Conservation (phyloP, 257 asterid genomes). For the Salvia splendens region DNA sequence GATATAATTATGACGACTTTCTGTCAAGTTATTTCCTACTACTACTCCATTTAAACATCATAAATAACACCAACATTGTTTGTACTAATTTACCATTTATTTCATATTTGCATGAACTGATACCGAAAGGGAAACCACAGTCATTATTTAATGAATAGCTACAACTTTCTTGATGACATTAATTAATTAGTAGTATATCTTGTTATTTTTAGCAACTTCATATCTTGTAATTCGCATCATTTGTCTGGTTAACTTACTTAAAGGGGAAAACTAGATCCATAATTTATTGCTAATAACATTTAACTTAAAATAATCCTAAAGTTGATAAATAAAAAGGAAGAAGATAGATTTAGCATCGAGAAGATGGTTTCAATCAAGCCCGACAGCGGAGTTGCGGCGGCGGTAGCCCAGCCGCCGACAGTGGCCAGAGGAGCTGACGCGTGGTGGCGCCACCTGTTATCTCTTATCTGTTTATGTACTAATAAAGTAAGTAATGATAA, state of each 20-base stretch:
- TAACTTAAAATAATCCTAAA: not conserved
- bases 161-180: conserved; percentile 30
- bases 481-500: conserved; percentile 31
- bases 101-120: conserved; percentile 39
- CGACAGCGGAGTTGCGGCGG: conserved; percentile 53
- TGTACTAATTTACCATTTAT: not conserved
- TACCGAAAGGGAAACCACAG: conserved; percentile 29
- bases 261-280: conserved; percentile 22
- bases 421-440: conserved; percentile 48
- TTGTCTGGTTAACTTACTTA: conserved; percentile 30
- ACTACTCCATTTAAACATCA: not conserved
- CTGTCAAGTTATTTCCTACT: not conserved
- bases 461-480: conserved; percentile 27
- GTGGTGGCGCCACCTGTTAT: conserved; percentile 39
- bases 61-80: not conserved
- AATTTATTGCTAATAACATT: not conserved
- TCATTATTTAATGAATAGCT: conserved; percentile 28
- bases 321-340: not conserved
- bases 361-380: conserved; percentile 46
- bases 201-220: conserved; percentile 29
- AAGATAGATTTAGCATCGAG: not conserved
- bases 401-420: conserved; percentile 40
- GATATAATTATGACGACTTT: conserved; percentile 21
- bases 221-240: conserved; percentile 25
- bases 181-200: conserved; percentile 1